Conservation (phyloP, 305 asterid genomes). For the Solanum hybrid region DNA sequence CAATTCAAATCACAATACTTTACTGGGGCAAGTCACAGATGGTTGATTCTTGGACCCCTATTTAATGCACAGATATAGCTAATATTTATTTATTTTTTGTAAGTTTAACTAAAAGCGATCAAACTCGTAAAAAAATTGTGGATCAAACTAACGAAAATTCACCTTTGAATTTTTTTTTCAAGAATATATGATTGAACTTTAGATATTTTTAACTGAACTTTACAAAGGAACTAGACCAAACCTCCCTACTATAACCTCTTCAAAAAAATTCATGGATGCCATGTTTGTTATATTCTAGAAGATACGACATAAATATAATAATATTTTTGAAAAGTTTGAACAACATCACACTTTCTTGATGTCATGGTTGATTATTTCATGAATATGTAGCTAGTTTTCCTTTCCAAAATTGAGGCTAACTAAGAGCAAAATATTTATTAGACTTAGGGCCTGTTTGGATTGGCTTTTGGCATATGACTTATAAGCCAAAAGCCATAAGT, state of each 20-base stretch:
- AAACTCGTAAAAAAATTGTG: neutral
- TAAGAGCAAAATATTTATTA: neutral
- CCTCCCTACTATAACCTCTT: neutral
- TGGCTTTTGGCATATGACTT: too few species aligned
- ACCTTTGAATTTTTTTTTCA: too few species aligned
- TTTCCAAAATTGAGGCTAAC: neutral
- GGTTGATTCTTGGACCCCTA: too few species aligned
- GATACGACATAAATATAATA: neutral
- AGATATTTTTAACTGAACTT: too few species aligned
- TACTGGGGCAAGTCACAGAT: too few species aligned
- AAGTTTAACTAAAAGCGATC: neutral
- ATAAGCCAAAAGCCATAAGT: too few species aligned
- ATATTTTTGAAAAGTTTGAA: neutral
- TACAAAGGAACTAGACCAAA: too few species aligned
- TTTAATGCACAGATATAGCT: too few species aligned
- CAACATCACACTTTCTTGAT: neutral
- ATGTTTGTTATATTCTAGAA: neutral
- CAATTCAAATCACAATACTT: too few species aligned
- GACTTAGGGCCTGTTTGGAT: neutral
- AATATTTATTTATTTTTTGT: too few species aligned
- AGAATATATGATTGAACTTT: too few species aligned
- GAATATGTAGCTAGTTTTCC: neutral
- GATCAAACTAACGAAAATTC: neutral
- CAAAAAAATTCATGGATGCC: neutral
- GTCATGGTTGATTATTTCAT: neutral